Conservation (phyloP, 164 flowering plant genomes). For the Kalanchoe fedtschenkoi region DNA sequence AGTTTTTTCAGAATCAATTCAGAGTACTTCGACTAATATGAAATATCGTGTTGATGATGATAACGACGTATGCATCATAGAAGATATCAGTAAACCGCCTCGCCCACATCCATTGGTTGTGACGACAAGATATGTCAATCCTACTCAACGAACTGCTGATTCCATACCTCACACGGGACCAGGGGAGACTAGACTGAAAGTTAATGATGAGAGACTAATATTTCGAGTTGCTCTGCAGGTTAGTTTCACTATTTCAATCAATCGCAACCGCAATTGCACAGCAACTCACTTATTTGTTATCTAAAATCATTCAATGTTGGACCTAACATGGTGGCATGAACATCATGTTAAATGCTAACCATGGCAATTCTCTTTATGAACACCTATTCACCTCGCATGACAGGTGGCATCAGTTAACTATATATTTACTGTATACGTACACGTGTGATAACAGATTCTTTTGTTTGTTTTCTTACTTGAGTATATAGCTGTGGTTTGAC, state of each 20-base stretch:
- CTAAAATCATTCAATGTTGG: neutral
- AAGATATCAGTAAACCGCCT: constrained; percentile 51
- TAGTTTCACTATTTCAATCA: constrained; percentile 9
- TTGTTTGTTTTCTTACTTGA: neutral
- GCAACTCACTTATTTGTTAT: neutral
- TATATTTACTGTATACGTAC: neutral
- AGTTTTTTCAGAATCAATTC: constrained; percentile 25
- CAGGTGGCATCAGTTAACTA: neutral
- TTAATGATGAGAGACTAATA: constrained; percentile 37
- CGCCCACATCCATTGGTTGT: constrained; percentile 12
- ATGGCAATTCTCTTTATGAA: neutral
- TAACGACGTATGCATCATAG: constrained; percentile 57
- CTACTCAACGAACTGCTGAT: constrained; percentile 19
- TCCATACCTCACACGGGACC: constrained; percentile 21
- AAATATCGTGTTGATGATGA: constrained; percentile 33
- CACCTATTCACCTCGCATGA: neutral
- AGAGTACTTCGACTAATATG: constrained; percentile 19
- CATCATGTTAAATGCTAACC: neutral
- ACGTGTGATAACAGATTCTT: neutral
- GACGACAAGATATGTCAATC: constrained; percentile 15
- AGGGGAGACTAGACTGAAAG: constrained; percentile 23
- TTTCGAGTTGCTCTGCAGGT: constrained; percentile 60
- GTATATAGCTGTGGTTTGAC: neutral
- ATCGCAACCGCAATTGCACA: neutral
- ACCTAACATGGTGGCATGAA: neutral